phyloP scores from a whole-genome alignment of 768 basidiomycete species.

The Xerocomus spinulosus region DNA sequence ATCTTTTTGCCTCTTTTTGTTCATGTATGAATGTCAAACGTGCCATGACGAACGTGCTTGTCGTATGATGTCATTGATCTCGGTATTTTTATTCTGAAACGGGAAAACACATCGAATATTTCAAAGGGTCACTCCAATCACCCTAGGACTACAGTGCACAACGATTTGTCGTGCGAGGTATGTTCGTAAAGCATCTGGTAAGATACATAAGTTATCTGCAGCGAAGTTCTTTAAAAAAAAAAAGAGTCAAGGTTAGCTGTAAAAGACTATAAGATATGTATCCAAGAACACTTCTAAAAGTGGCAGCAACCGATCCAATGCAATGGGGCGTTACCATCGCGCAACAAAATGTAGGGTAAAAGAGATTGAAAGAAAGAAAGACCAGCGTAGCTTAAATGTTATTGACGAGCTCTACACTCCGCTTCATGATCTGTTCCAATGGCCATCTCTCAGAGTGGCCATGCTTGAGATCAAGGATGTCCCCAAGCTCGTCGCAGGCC shows the following conservation, averaged over 20 bases:
- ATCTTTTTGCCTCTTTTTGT: neutral
- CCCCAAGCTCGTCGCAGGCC: slow-evolving; percentile 91
- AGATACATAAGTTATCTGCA: slow-evolving; percentile 26
- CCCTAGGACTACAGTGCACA: neutral
- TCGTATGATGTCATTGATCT: neutral
- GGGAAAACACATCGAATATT: too few species aligned
- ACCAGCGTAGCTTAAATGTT: slow-evolving; percentile 13
- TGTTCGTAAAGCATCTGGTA: slow-evolving; percentile 14
- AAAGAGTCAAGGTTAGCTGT: neutral
- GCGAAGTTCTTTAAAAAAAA: slow-evolving; percentile 12
- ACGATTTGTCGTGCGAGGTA: neutral
- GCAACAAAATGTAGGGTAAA: neutral
- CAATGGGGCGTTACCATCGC: slow-evolving; percentile 1
- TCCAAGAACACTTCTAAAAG: slow-evolving; percentile 18
- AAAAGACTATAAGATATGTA: slow-evolving; percentile 16
- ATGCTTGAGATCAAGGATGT: slow-evolving; percentile 86
- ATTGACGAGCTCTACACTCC: slow-evolving; percentile 72
- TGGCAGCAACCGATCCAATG: neutral
- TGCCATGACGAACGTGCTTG: too few species aligned
- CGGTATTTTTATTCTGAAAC: too few species aligned
- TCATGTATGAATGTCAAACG: neutral
- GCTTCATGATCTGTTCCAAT: slow-evolving; percentile 64
- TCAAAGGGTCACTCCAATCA: too few species aligned
- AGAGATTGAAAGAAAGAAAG: too few species aligned
- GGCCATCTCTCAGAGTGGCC: slow-evolving; percentile 68